These are phyloP conservation scores for Byssoonygena ceratinophila DNA, from an alignment of 2,329 filamentous ascomycete species.

Conservation along the genomic window DNA sequence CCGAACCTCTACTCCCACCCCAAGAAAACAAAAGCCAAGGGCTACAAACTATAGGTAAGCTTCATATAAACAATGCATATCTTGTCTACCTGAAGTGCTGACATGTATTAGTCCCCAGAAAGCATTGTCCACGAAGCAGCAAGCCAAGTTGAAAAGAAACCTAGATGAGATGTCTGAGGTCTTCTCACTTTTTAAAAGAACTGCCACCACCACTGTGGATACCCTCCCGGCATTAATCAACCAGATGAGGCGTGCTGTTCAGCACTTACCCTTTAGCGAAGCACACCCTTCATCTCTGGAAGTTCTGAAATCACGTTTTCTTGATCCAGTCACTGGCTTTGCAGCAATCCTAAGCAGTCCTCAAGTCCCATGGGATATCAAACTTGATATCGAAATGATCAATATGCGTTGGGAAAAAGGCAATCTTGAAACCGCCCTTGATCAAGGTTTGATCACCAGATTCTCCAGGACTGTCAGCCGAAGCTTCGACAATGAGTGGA, in stretches of 20 bases:
- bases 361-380: constrained; percentile 16
- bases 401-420: constrained; percentile 13
- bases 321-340: constrained; percentile 13
- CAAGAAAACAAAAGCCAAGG: neutral
- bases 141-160: constrained; percentile 2
- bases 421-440: constrained; percentile 13
- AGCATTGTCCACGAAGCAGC: constrained; percentile 7
- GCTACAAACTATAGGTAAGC: neutral
- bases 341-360: constrained; percentile 10
- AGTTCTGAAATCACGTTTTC: constrained; percentile 10
- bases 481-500: constrained; percentile 7
- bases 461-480: constrained; percentile 11
- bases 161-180: constrained; percentile 11
- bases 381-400: constrained; percentile 13
- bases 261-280: constrained; percentile 13
- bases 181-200: constrained; percentile 1
- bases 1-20: constrained; percentile 3
- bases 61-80: neutral
- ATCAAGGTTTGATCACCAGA: constrained; percentile 13
- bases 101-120: neutral
- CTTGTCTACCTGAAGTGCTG: neutral
- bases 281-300: constrained; percentile 3
- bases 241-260: constrained; percentile 12
- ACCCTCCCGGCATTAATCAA: constrained; percentile 1
- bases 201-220: neutral